Percentiles rank a stretch among this genome's conserved stretches.
These are phyloP conservation scores for Periconia sp. DNA, from an alignment of 2,329 filamentous ascomycete species.

Conservation along the genomic window DNA sequence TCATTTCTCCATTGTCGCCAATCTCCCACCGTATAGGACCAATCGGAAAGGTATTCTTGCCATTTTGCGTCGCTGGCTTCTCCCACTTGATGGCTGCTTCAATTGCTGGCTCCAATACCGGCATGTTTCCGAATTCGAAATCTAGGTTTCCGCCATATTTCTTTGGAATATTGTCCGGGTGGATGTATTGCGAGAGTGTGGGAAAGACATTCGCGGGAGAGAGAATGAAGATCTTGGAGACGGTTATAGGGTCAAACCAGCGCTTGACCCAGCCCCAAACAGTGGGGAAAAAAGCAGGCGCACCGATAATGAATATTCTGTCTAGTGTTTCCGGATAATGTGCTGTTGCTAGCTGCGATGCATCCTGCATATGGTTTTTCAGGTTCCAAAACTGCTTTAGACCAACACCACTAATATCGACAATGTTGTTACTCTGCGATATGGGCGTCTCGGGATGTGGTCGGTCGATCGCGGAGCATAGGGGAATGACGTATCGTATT, in stretches of 20 bases:
- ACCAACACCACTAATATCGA: conserved; percentile 87
- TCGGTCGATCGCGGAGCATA: conserved; percentile 80
- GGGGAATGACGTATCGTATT: conserved; percentile 82
- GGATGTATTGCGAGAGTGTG: conserved; percentile 82
- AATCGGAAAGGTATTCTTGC: conserved; percentile 51
- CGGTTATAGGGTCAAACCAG: conserved; percentile 87
- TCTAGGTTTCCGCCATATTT: conserved; percentile 88
- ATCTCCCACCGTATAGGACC: conserved; percentile 57
- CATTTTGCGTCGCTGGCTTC: conserved; percentile 34
- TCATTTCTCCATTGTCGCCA: conserved; percentile 49
- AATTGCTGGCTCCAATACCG: conserved; percentile 68
- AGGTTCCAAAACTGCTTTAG: conserved; percentile 96
- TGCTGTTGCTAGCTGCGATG: conserved; percentile 84
- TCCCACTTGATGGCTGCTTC: conserved; percentile 51
- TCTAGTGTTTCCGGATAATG: conserved; percentile 96
- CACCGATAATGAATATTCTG: conserved; percentile 85
- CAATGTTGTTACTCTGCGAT: conserved; percentile 91
- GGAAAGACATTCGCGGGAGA: conserved; percentile 72
- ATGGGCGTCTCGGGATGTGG: conserved; percentile 81
- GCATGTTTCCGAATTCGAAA: conserved; percentile 78
- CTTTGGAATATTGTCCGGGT: conserved; percentile 81
- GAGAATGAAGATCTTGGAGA: conserved; percentile 93
- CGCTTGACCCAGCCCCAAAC: conserved; percentile 95
- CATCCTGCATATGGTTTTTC: conserved; percentile 91
- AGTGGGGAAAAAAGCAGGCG: conserved; percentile 87